Evolutionary conservation across 331 rosid species (phyloP).

Genomic region (Erythrophleum ivorense): DNA sequence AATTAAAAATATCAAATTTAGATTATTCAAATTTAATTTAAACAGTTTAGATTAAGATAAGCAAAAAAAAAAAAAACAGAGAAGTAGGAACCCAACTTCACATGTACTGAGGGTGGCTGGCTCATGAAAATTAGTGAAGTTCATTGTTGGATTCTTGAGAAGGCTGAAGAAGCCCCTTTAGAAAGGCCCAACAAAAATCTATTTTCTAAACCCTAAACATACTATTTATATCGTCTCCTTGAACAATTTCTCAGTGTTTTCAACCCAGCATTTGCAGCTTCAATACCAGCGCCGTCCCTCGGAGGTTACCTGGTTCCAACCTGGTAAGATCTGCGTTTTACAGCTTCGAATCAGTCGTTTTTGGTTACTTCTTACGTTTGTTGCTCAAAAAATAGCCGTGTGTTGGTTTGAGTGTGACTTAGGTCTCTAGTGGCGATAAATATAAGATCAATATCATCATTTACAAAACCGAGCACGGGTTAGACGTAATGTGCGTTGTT

Average conservation of each 20-base stretch:
- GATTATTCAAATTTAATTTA: too few relatives aligned
- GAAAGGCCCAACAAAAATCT: background rate
- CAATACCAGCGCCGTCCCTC: slow-evolving; percentile 39
- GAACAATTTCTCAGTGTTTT: rapidly evolving
- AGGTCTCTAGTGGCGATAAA: background rate
- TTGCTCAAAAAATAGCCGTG: background rate
- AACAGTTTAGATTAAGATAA: too few relatives aligned
- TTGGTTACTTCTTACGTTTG: background rate
- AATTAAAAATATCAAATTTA: too few relatives aligned
- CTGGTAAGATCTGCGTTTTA: slow-evolving; percentile 37
- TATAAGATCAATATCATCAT: background rate
- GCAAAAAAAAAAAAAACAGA: too few relatives aligned
- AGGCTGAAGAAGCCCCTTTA: background rate
- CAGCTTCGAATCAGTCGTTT: background rate
- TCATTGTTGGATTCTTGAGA: background rate
- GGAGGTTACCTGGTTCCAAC: background rate
- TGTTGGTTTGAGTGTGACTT: background rate
- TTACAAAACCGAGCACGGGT: background rate
- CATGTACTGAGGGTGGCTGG: too few relatives aligned
- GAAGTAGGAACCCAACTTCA: too few relatives aligned
- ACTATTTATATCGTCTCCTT: background rate
- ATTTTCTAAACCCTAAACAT: slow-evolving; percentile 37
- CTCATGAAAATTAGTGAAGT: background rate
- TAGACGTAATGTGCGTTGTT: background rate
- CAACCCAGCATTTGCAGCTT: background rate